Base-by-base conservation (phyloP, 768 basidiomycete species). In the Phylloporus rhodoxanthus region DNA sequence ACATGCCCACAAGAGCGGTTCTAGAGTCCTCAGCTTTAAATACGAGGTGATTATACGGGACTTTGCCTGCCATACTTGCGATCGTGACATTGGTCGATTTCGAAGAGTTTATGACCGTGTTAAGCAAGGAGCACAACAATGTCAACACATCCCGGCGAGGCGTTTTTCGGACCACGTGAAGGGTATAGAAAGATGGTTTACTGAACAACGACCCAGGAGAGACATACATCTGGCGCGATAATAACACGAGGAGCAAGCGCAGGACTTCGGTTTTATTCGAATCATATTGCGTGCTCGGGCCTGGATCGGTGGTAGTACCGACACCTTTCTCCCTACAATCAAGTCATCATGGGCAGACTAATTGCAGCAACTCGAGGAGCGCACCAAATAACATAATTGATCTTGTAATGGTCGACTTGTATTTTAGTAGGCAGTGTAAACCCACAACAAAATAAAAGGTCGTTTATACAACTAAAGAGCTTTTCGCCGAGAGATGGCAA, bases 361-460 rank as follows among this genome's bases (percentile, higher is more conserved):
- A 34, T 47, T 26, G 38, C 28, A 52, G 25, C 10, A 52, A 47
- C 30, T 43, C 36, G 19, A 50, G 13, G 6, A 53, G 66, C 85
- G 52, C 65, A 91, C 91, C 91, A 95, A 47, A 94, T 94, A 20
- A 87, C 74, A 72, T 92, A 87, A 64, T 86, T 84, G 39, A 92
- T 84, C 64, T 89, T 87, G 65, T 89, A 80, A 57, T 85, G 84
- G 61, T 87, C 84, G 42, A 82, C 78, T 63, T 89, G 85, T 39
- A 87, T 72, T 64, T 79, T 80, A 25, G 76, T 77, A 8, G 95
- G 90, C 8, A 97, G 70, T 0, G 93, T 95, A 59, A 98, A 96
- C 11, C 91, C 92, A 57, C 91, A 94, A 63, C 91, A 92, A 66
- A 95, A 98, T 33, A 96, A 64, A 10, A 97, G 74, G 63, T 98